These are phyloP conservation scores for Lachancea fermentati DNA, from an alignment of 805 yeast species.

Conservation along the genomic window DNA sequence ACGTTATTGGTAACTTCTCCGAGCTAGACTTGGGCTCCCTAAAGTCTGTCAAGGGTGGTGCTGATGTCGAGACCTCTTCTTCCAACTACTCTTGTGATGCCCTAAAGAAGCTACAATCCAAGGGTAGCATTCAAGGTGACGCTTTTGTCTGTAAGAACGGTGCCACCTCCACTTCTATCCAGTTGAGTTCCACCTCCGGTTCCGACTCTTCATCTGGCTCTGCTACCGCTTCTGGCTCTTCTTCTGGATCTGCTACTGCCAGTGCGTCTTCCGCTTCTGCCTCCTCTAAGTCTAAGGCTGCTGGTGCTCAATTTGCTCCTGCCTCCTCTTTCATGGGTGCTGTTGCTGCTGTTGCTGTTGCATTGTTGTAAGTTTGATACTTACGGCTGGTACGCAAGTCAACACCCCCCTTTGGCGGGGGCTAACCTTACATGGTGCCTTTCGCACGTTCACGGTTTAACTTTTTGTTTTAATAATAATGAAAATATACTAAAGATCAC, in stretches of 20 bases:
- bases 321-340: constrained; percentile 43
- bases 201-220: constrained; percentile 24
- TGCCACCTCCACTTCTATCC: constrained; percentile 42
- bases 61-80: constrained; percentile 67
- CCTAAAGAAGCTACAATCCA: constrained; percentile 64
- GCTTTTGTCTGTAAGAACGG: constrained; percentile 70
- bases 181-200: constrained; percentile 30
- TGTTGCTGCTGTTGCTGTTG: constrained; percentile 44
- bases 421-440: neutral
- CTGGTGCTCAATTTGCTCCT: constrained; percentile 29
- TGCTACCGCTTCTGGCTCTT: constrained; percentile 37
- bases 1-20: constrained; percentile 72
- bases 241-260: constrained; percentile 29
- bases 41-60: constrained; percentile 87
- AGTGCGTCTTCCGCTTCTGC: constrained; percentile 15
- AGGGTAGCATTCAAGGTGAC: constrained; percentile 90
- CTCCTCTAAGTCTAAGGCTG: constrained; percentile 28
- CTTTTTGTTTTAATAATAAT: neutral
- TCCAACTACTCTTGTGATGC: constrained; percentile 70
- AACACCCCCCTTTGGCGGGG: neutral
- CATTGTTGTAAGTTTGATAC: constrained; percentile 39
- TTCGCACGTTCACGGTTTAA: neutral
- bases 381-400: neutral
- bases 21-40: constrained; percentile 72
- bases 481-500: neutral